Base-by-base conservation (phyloP, 192 early-diverging fungal species). In the Phlyctochytrium arcticum region DNA sequence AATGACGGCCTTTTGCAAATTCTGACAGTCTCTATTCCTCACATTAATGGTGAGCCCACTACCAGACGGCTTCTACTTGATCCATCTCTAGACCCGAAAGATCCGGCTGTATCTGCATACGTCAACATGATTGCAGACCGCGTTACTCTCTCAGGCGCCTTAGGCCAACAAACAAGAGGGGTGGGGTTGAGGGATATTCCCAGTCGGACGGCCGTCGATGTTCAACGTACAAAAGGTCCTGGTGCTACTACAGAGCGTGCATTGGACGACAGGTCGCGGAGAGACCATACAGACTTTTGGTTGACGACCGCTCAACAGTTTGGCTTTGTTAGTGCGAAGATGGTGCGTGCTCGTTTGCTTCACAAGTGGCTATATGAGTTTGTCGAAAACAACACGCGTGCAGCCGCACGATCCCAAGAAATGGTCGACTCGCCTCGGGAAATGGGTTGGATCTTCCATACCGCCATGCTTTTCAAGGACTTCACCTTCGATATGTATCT, bases 51-150 rank as follows among this genome's bases (percentile, higher is more conserved):
- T 0, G 59, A 55, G 2, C 39, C 33, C 9, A 10, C 36, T 0
- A 53, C 66, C 6, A 80, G 75, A 48, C 48, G 70, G 3, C 62
- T 88, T 8, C 69, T 85, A 23, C 62, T 88, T 4, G 72, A 80
- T 47, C 34, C 56, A 8, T 60, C 55, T n/a, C 54, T 86, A 9
- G 54, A 66, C n/a, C 57, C 67, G 27, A 53, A 54, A 5, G 79
- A 72, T 12, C 65, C 59, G 1, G 67, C 76, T 23, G 79, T 81
- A 0, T 54, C 69, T 30, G 55, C 62, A 3, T 88, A 80, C 68
- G 54, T 72, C 31, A 42, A 48, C 4, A 53, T 54, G 61, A 57
- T 73, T 57, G 10, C 10, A 31, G 67, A 70, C 34, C 9, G 71
- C 1, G 17, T 44, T 6, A 32, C 34, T 15, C n/a, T 72, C 21